phyloP scores from a whole-genome alignment of 139 green algal species.

The Edaphochlamys debaryana region DNA sequence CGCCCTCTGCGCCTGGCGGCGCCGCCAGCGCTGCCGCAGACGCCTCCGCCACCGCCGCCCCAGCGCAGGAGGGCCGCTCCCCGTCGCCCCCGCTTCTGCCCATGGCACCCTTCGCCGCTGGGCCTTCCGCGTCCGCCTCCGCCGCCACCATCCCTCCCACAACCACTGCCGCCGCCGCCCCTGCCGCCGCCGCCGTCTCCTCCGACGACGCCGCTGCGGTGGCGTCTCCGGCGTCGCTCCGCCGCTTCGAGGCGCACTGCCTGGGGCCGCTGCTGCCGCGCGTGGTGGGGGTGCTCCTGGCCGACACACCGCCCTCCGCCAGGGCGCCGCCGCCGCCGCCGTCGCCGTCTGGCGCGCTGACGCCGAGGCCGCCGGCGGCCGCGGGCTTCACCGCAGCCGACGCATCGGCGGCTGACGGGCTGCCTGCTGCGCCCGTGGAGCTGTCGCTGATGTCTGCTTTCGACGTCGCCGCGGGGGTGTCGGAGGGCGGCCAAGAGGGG shows the following conservation, averaged over 20 bases:
- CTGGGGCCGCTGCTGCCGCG: slow-evolving; percentile 12
- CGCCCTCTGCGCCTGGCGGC: not conserved
- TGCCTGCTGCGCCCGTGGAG: too few relatives aligned
- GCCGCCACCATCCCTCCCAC: not conserved
- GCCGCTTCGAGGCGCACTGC: slow-evolving; percentile 21
- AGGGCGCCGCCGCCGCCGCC: too few relatives aligned
- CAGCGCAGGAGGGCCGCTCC: too few relatives aligned
- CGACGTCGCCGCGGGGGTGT: too few relatives aligned
- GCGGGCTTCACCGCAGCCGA: too few relatives aligned
- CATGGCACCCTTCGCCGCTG: not conserved
- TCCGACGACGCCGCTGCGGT: not conserved
- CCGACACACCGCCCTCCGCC: not conserved
- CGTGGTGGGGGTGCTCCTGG: slow-evolving; percentile 17
- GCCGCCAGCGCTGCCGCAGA: not conserved
- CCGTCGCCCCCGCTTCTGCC: not conserved
- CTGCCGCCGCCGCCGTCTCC: not conserved
- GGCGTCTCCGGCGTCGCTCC: slow-evolving; percentile 18
- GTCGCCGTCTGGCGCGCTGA: too few relatives aligned
- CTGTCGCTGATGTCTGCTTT: not conserved
- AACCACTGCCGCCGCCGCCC: not conserved
- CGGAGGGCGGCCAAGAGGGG: too few relatives aligned
- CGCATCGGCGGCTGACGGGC: too few relatives aligned
- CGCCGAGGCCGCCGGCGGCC: too few relatives aligned
- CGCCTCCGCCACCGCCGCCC: not conserved
- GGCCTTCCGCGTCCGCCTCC: not conserved